Percentiles rank a stretch among this genome's conserved stretches.
phyloP scores from a whole-genome alignment of 495 filamentous ascomycete species.

The Xylaria curta region DNA sequence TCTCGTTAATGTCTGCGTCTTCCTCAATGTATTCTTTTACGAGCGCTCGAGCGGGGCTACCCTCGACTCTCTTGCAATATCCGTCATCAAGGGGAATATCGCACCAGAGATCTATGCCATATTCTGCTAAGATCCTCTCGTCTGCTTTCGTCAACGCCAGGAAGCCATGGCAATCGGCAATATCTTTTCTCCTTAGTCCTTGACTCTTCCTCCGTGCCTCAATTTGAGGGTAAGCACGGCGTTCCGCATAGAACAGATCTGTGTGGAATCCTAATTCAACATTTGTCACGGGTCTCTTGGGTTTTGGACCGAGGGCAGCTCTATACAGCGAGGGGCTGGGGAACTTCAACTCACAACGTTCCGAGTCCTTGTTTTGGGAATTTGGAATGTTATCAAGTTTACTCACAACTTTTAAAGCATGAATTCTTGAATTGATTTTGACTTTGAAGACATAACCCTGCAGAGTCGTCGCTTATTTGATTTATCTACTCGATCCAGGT shows the following conservation, averaged over 20 bases:
- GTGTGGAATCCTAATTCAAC: background rate
- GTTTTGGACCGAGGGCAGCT: background rate
- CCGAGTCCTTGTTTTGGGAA: background rate
- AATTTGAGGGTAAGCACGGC: constrained; percentile 7
- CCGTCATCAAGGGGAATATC: constrained; percentile 4
- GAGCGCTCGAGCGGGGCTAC: background rate
- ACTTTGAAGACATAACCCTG: background rate
- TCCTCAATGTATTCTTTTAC: constrained; percentile 19
- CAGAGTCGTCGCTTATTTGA: background rate
- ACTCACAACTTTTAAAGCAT: background rate
- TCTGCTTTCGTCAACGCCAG: background rate
- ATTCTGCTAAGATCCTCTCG: background rate
- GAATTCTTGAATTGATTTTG: background rate
- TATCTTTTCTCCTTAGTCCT: background rate
- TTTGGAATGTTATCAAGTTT: background rate
- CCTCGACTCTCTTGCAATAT: constrained; percentile 3
- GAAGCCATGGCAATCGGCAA: background rate
- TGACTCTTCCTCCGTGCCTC: background rate
- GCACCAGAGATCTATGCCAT: constrained; percentile 12
- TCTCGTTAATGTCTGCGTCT: background rate
- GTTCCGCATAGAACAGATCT: constrained; percentile 11
- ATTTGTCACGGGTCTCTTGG: background rate
- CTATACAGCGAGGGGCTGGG: background rate
- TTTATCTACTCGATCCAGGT: background rate
- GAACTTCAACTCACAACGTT: background rate